A percentile compares a stretch with the other conserved stretches of the same genome.
phyloP scores from a whole-genome alignment of 768 basidiomycete genomes.

The Mycena galopus region DNA sequence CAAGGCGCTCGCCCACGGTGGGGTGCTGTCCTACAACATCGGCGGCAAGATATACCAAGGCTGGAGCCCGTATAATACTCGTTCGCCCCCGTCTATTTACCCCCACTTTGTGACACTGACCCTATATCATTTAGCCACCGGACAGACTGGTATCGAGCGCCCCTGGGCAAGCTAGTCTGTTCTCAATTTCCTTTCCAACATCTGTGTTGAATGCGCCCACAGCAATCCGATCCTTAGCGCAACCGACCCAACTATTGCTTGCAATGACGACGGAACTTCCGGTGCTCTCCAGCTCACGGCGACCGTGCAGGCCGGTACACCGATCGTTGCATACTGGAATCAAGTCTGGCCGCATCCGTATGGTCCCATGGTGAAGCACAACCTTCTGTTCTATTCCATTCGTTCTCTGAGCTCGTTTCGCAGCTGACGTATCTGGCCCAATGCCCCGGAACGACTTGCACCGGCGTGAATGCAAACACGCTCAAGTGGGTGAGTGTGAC shows the following conservation, averaged over 20 bases:
- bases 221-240: conserved; percentile 59
- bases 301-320: conserved; percentile 55
- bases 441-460: conserved; percentile 59
- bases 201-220: neutral
- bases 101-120: no score
- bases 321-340: conserved; percentile 62
- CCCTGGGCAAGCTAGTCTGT: conserved; percentile 61
- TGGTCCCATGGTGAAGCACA: conserved; percentile 55
- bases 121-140: conserved; percentile 37
- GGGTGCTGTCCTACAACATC: conserved; percentile 57
- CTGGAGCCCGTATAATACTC: conserved; percentile 58
- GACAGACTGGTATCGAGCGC: conserved; percentile 58
- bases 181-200: neutral
- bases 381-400: neutral
- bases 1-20: conserved; percentile 56
- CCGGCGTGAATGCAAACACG: conserved; percentile 51
- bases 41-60: conserved; percentile 56
- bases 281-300: conserved; percentile 58
- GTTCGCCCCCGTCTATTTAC: no score
- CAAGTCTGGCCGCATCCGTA: conserved; percentile 58
- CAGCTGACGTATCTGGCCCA: conserved; percentile 61
- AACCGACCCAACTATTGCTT: conserved; percentile 55
- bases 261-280: conserved; percentile 60
- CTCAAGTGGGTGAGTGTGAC: conserved; percentile 56
- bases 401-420: neutral